Evolutionary conservation across 257 asterid species (phyloP).

Genomic region (Hygrophila difformis): DNA sequence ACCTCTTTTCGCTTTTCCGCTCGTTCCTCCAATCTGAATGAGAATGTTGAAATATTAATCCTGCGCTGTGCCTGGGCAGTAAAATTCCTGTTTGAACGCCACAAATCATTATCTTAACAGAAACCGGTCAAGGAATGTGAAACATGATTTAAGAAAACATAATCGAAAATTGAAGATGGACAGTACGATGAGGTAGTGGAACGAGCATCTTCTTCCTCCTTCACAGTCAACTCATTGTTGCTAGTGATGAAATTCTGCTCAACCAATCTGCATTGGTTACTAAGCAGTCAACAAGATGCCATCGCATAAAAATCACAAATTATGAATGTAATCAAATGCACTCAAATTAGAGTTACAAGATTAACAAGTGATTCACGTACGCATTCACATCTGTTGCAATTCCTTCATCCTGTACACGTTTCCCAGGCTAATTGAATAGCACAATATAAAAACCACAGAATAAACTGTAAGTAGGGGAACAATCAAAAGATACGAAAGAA

Average conservation of each 20-base stretch:
- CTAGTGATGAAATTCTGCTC: slow-evolving; percentile 28
- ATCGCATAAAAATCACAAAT: neutral
- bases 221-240: slow-evolving; percentile 18
- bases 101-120: slow-evolving; percentile 3
- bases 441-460: slow-evolving; percentile 4
- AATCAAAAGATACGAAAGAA: no score
- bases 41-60: slow-evolving; percentile 39
- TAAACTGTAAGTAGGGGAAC: no score
- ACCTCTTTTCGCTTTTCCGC: slow-evolving; percentile 85
- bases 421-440: slow-evolving; percentile 26
- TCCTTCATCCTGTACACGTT: slow-evolving; percentile 32
- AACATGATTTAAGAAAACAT: neutral
- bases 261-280: slow-evolving; percentile 31
- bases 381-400: slow-evolving; percentile 34
- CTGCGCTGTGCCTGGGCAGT: slow-evolving; percentile 44
- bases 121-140: neutral
- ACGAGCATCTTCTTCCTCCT: slow-evolving; percentile 64
- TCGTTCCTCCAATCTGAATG: slow-evolving; percentile 68
- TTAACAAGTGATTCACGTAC: slow-evolving; percentile 23
- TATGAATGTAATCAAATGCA: neutral
- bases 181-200: slow-evolving; percentile 73
- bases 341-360: neutral
- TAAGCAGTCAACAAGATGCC: neutral
- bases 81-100: slow-evolving; percentile 27
- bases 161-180: slow-evolving; percentile 2